Evolutionary conservation across 2,329 filamentous ascomycete genomes (phyloP).

Genomic region (Hypoxylon sp.): DNA sequence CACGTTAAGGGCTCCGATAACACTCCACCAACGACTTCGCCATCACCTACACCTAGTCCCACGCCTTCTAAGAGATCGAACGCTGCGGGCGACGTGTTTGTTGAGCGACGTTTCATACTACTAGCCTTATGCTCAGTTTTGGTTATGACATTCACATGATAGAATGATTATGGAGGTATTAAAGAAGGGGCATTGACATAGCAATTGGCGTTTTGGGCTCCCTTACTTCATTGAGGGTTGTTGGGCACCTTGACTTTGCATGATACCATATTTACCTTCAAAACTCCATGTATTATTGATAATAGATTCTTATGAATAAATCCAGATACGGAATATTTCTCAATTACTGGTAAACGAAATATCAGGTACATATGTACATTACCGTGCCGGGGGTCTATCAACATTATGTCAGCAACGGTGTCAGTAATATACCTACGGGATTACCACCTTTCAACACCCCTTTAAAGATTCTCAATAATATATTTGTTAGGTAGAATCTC

Average conservation of each 20-base stretch:
- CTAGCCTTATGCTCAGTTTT: conserved; percentile 16
- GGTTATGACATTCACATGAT: conserved; percentile 22
- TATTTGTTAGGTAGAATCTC: too few species aligned
- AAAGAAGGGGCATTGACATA: conserved; percentile 20
- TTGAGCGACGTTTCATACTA: conserved; percentile 15
- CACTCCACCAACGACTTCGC: conserved; percentile 15
- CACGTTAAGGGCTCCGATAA: conserved; percentile 53
- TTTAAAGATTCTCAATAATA: too few species aligned
- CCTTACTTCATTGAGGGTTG: conserved; percentile 2
- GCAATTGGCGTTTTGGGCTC: conserved; percentile 38
- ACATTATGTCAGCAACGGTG: too few species aligned
- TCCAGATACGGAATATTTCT: background rate
- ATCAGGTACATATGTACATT: too few species aligned
- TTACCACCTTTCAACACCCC: too few species aligned
- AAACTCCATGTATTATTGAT: conserved; percentile 19
- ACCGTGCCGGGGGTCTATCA: too few species aligned
- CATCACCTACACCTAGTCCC: conserved; percentile 7
- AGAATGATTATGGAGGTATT: conserved; percentile 14
- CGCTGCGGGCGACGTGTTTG: conserved; percentile 5
- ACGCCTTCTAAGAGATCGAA: conserved; percentile 12
- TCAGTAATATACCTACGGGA: too few species aligned
- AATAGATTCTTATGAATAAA: background rate
- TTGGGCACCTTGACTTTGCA: conserved; percentile 12
- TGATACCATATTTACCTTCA: conserved; percentile 21
- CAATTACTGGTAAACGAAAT: background rate